Percentiles rank a stretch among this genome's conserved stretches.
These are phyloP conservation scores for Xanthoconium purpureum DNA, from an alignment of 768 basidiomycete species.

Conservation along the genomic window DNA sequence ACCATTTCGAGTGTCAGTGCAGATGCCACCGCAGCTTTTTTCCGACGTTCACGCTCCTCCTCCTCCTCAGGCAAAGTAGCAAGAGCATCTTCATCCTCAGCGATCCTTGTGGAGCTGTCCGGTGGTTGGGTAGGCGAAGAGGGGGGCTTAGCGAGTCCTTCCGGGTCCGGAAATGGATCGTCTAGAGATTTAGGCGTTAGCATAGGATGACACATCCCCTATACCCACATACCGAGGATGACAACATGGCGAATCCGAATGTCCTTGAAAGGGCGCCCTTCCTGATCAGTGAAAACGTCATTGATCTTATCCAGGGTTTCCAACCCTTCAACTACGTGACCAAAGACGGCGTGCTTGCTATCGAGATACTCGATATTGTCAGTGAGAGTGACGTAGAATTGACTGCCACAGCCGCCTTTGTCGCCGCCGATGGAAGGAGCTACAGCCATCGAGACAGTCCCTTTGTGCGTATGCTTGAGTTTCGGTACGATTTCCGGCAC, in stretches of 20 bases:
- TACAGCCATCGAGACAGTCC: constrained; percentile 97
- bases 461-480: constrained; percentile 79
- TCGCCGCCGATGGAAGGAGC: constrained; percentile 72
- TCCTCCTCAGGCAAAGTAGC: constrained; percentile 83
- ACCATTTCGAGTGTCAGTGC: constrained; percentile 99
- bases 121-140: constrained; percentile 77
- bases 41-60: constrained; percentile 74
- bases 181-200: constrained; percentile 45
- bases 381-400: constrained; percentile 93
- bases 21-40: constrained; percentile 86
- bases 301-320: constrained; percentile 92
- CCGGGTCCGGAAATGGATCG: constrained; percentile 92
- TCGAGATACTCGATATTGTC: constrained; percentile 95
- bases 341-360: constrained; percentile 91
- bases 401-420: constrained; percentile 83
- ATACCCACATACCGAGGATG: constrained; percentile 63
- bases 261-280: constrained; percentile 90
- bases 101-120: constrained; percentile 85
- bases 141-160: constrained; percentile 67
- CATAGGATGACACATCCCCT: not conserved
- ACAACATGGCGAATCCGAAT: constrained; percentile 94
- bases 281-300: constrained; percentile 85
- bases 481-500: constrained; percentile 75
- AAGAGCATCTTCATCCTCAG: constrained; percentile 91
- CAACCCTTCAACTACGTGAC: constrained; percentile 90